Base-by-base conservation (phyloP, 78 protist species). In the Diacronema lutheri region DNA sequence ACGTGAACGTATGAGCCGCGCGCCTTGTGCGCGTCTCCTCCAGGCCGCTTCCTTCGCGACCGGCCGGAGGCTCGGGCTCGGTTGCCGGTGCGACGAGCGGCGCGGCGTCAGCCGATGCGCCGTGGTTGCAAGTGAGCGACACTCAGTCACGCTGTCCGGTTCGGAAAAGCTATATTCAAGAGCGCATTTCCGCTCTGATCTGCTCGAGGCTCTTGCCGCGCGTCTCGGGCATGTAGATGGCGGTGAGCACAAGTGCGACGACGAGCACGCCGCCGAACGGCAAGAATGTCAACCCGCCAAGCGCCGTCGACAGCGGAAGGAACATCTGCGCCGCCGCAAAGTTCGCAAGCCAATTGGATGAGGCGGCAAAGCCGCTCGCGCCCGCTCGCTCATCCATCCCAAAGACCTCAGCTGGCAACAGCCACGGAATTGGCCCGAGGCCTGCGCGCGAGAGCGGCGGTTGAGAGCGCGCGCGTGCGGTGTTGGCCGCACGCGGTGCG, bases 341-440 rank as follows among this genome's bases (percentile, higher is more conserved):
- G 29, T 68, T 68, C 16, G 76, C 76, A 0, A 33, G 26, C 76
- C 76, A 68, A n/a, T 68, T 68, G 40, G 14, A 2, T 29, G 16
- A 19, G 7, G 76, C 76, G 4, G 44, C 5, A 44, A 68, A 5
- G 25, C 40, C 16, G 10, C n/a, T 0, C 14, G 40, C 76, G 11
- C 0, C 2, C 10, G 76, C 76, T 26, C 26, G 12, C 33, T 10
- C 10, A 14, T 35, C 50, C 46, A 19, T 4, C 31, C 55, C 14
- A 16, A 71, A 71, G 4, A 71, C 26, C 57, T 71, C 79, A 0
- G 79, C 79, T 7, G 79, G 79, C 21, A 71, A 58, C 58, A 71
- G 79, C 79, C 79, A 37, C 6, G 79, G 79, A 26, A 71, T 29
- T 1, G 79, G 79, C 20, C 79, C 79, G 20, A 71, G 9, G 31